These are phyloP conservation scores for Protea cynaroides DNA, from an alignment of 164 flowering plant genomes.

Conservation along the genomic window DNA sequence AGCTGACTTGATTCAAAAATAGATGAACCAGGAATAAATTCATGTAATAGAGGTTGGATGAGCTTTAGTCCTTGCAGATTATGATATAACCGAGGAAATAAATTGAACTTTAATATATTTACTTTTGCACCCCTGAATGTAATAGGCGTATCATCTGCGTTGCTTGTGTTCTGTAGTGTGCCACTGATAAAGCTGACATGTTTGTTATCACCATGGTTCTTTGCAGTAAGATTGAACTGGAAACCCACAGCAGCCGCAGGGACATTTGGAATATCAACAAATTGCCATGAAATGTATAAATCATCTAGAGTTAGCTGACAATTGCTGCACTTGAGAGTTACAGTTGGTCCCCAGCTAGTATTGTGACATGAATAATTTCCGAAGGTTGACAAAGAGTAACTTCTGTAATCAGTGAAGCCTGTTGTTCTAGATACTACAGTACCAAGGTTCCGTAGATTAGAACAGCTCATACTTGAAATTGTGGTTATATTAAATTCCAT, in stretches of 20 bases:
- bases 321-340: conserved; percentile 51
- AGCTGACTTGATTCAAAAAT: conserved; percentile 45
- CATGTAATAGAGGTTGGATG: conserved; percentile 86
- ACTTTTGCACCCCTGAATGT: conserved; percentile 69
- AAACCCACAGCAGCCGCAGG: conserved; percentile 96
- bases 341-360: conserved; percentile 75
- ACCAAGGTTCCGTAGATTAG: conserved; percentile 71
- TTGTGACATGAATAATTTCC: conserved; percentile 66
- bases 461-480: conserved; percentile 88
- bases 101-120: conserved; percentile 70
- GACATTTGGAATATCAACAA: conserved; percentile 78
- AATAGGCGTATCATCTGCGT: conserved; percentile 43
- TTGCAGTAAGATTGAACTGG: conserved; percentile 73
- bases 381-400: conserved; percentile 46
- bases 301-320: conserved; percentile 53
- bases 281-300: conserved; percentile 76
- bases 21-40: conserved; percentile 75
- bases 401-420: conserved; percentile 52
- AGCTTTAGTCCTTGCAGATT: conserved; percentile 63
- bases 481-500: conserved; percentile 89
- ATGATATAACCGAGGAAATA: conserved; percentile 73
- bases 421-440: conserved; percentile 59
- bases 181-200: conserved; percentile 76
- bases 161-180: conserved; percentile 42
- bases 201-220: conserved; percentile 32